Percentiles rank a stretch among this genome's conserved stretches.
These are phyloP conservation scores for Colletotrichum sp. DNA, from an alignment of 2,329 filamentous ascomycete genomes.

Conservation along the genomic window DNA sequence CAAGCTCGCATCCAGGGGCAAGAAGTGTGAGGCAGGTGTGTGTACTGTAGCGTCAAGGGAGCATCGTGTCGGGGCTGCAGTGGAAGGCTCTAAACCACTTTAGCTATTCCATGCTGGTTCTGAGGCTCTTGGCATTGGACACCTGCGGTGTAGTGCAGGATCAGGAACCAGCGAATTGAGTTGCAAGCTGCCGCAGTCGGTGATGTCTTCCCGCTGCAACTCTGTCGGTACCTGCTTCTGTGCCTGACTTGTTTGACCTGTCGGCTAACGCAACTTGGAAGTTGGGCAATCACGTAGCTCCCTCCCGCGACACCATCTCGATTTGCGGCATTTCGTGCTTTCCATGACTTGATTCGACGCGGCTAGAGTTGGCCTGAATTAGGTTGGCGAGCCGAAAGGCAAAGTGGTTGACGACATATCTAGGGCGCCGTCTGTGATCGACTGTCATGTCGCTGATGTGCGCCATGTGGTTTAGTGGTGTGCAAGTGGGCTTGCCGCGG, in stretches of 20 bases:
- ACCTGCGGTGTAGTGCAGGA: not conserved
- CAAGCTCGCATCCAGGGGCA: not conserved
- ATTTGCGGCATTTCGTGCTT: not conserved
- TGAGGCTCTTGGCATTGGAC: not conserved
- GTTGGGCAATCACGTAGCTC: not conserved
- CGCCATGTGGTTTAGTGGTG: slow-evolving; percentile 5
- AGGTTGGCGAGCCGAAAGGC: not conserved
- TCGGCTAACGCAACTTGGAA: not conserved
- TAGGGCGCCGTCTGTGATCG: not conserved
- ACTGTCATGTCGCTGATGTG: not conserved
- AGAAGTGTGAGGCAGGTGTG: not conserved
- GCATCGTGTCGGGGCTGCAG: not conserved
- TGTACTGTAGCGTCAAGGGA: not conserved
- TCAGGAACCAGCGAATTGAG: not conserved
- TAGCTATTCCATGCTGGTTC: not conserved
- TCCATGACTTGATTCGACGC: not conserved
- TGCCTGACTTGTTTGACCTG: not conserved
- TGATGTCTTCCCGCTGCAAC: not conserved
- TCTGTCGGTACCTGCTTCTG: not conserved
- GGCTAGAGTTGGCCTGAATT: not conserved
- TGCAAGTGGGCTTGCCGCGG: not conserved
- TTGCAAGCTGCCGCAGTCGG: not conserved
- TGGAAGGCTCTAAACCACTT: not conserved
- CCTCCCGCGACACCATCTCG: not conserved
- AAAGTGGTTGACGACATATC: not conserved